phyloP scores from a whole-genome alignment of 1,139 yeast species.

The Kluyveromyces sp. region DNA sequence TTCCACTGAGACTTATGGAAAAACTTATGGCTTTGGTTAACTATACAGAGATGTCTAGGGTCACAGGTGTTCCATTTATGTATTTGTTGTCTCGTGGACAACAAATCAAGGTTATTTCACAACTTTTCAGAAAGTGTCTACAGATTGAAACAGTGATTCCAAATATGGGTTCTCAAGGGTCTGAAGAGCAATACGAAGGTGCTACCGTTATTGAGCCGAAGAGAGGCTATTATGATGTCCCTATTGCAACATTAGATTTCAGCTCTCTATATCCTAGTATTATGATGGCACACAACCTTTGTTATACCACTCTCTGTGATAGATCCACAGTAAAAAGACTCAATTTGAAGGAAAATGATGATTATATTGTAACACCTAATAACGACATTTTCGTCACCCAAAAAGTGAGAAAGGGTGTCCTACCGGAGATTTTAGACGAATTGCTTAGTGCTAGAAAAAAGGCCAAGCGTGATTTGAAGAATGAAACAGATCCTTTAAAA shows the following conservation, averaged over 20 bases:
- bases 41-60: slow-evolving; percentile 99
- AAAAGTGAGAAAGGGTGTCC: slow-evolving; percentile 65
- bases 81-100: slow-evolving; percentile 87
- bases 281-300: slow-evolving; percentile 98
- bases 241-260: slow-evolving; percentile 96
- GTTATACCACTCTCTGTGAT: slow-evolving; percentile 83
- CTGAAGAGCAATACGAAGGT: slow-evolving; percentile 92
- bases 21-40: slow-evolving; percentile 94
- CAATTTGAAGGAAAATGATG: slow-evolving; percentile 57
- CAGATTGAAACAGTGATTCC: slow-evolving; percentile 85
- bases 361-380: slow-evolving; percentile 83
- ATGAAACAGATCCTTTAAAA: slow-evolving; percentile 86
- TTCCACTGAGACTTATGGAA: slow-evolving; percentile 80
- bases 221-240: slow-evolving; percentile 93
- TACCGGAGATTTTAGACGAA: slow-evolving; percentile 88
- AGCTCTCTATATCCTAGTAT: slow-evolving; percentile 96
- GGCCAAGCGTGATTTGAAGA: slow-evolving; percentile 83
- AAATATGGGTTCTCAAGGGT: slow-evolving; percentile 74
- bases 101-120: slow-evolving; percentile 95
- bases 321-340: slow-evolving; percentile 61
- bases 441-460: slow-evolving; percentile 84
- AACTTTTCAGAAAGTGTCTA: slow-evolving; percentile 83
- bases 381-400: slow-evolving; percentile 87
- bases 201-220: slow-evolving; percentile 97
- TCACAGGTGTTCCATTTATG: slow-evolving; percentile 96